phyloP scores from a whole-genome alignment of 2,329 filamentous ascomycete species.

The Lizonia empirigonia region DNA sequence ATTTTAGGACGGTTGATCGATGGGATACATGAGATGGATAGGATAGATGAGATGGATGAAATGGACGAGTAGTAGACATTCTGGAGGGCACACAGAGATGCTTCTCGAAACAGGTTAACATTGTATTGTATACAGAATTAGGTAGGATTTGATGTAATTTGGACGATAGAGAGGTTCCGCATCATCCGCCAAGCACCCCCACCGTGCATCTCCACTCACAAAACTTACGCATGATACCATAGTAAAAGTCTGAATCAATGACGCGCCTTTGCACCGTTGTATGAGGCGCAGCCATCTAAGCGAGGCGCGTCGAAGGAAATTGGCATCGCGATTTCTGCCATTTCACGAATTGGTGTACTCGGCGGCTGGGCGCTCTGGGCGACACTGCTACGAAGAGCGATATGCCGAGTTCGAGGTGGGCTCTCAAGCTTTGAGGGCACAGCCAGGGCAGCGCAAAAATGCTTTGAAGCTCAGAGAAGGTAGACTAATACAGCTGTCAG shows the following conservation, averaged over 20 bases:
- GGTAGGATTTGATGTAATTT: too few species aligned
- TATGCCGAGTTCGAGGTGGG: conserved; percentile 1
- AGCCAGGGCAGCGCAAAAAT: not conserved
- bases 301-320: conserved; percentile 13
- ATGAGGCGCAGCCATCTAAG: conserved; percentile 16
- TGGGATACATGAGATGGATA: too few species aligned
- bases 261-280: conserved; percentile 4
- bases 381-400: not conserved
- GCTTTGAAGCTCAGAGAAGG: not conserved
- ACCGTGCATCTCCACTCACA: too few species aligned
- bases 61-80: too few species aligned
- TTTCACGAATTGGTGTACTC: conserved; percentile 15
- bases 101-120: too few species aligned
- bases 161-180: too few species aligned
- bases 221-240: too few species aligned
- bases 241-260: conserved; percentile 4
- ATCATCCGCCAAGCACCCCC: too few species aligned
- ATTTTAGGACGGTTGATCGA: too few species aligned
- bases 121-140: too few species aligned
- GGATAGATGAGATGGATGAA: too few species aligned
- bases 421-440: not conserved
- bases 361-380: conserved; percentile 19
- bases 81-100: too few species aligned
- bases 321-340: conserved; percentile 20
- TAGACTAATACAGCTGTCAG: not conserved